Conservation (phyloP, 305 asterid species). For the Solanum aculeatissimum region DNA sequence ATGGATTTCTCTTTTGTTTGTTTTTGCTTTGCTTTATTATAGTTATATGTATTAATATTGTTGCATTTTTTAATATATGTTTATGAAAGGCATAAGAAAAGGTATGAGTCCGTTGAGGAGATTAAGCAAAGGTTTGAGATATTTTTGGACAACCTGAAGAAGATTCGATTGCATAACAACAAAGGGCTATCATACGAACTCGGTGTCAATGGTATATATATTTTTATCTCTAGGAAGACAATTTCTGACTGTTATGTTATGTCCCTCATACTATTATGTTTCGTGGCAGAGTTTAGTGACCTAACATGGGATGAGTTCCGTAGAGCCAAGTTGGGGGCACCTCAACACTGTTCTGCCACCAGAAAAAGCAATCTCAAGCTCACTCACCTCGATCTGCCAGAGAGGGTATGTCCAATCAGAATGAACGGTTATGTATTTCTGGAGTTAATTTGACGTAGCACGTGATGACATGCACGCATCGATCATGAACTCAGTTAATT, state of each 20-base stretch:
- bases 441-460: background rate
- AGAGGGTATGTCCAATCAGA: conserved; percentile 30
- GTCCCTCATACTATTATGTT: background rate
- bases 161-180: conserved; percentile 72
- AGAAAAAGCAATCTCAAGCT: conserved; percentile 60
- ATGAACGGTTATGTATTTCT: background rate
- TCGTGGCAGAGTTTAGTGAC: conserved; percentile 62
- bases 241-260: background rate
- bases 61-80: background rate
- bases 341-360: conserved; percentile 95
- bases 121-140: conserved; percentile 53
- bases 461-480: background rate
- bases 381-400: conserved; percentile 43
- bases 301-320: conserved; percentile 93
- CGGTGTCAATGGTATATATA: conserved; percentile 51
- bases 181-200: conserved; percentile 68
- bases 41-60: background rate
- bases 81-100: conserved; percentile 56
- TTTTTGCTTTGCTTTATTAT: background rate
- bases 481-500: background rate
- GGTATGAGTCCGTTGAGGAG: conserved; percentile 58
- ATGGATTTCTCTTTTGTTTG: background rate
- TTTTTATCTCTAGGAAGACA: no score
- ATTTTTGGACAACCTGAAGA: conserved; percentile 51
- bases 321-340: conserved; percentile 59